Evolutionary conservation across 1,284 basidiomycete genomes (phyloP).

Genomic region (Cryptococcus wingfieldii): DNA sequence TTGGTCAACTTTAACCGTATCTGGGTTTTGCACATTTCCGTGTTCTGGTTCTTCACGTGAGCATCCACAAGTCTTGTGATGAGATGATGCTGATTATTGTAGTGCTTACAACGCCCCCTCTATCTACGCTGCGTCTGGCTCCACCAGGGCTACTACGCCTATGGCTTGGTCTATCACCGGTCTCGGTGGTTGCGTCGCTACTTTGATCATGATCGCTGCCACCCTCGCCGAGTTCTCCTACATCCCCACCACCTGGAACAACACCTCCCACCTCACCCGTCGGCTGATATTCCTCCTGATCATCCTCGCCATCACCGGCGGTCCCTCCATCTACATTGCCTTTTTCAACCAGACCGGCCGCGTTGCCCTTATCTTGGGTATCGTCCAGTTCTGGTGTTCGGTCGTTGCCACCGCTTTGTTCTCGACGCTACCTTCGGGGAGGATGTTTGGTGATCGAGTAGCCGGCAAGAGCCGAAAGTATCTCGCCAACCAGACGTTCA

Average conservation of each 20-base stretch:
- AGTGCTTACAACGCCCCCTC: conserved; percentile 80
- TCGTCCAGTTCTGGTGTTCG: conserved; percentile 88
- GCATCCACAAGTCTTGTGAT: not conserved
- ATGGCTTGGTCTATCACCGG: conserved; percentile 84
- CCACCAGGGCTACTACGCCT: conserved; percentile 59
- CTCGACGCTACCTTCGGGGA: conserved; percentile 79
- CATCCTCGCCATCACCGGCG: conserved; percentile 76
- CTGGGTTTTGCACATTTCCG: conserved; percentile 88
- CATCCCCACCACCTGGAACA: conserved; percentile 96
- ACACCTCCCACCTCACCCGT: conserved; percentile 85
- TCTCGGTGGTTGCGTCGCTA: conserved; percentile 83
- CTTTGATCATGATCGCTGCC: conserved; percentile 86
- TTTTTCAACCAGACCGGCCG: conserved; percentile 62
- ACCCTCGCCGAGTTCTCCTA: conserved; percentile 90
- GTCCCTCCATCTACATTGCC: conserved; percentile 86
- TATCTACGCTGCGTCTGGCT: conserved; percentile 63
- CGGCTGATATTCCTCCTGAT: conserved; percentile 78
- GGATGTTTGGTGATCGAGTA: conserved; percentile 86
- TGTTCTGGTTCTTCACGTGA: conserved; percentile 87
- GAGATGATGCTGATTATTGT: not conserved
- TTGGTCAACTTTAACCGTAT: conserved; percentile 97
- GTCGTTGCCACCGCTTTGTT: conserved; percentile 76
- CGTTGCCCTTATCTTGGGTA: conserved; percentile 76
- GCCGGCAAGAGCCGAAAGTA: conserved; percentile 90
- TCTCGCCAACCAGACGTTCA: conserved; percentile 91